phyloP scores from a whole-genome alignment of 1,139 yeast species.

The Saccharomyces hybrid region DNA sequence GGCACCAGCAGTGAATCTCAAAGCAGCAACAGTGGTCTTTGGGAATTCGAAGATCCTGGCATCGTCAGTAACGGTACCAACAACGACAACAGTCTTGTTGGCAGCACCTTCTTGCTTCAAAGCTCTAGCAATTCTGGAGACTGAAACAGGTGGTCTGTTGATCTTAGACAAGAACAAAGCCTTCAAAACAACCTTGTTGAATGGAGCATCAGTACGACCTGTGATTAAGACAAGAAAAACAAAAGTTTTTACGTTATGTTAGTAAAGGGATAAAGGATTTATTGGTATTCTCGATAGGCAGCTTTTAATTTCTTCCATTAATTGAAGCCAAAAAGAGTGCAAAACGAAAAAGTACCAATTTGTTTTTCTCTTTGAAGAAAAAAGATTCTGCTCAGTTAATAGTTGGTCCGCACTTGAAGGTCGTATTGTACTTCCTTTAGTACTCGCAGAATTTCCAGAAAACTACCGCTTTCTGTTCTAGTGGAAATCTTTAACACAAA shows the following conservation, averaged over 20 bases:
- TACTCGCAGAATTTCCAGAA: slow-evolving; percentile 50
- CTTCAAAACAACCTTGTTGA: slow-evolving; percentile 95
- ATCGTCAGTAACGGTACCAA: slow-evolving; percentile 99
- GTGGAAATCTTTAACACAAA: neutral
- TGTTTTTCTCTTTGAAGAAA: slow-evolving; percentile 3
- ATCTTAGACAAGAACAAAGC: slow-evolving; percentile 94
- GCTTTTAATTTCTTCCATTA: slow-evolving; percentile 9
- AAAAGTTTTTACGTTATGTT: slow-evolving; percentile 13
- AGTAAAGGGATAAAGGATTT: slow-evolving; percentile 12
- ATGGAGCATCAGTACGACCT: slow-evolving; percentile 98
- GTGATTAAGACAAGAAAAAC: slow-evolving; percentile 10
- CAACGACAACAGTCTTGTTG: slow-evolving; percentile 92
- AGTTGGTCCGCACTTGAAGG: slow-evolving; percentile 14
- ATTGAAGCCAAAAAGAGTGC: slow-evolving; percentile 2
- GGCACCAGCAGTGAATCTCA: slow-evolving; percentile 99
- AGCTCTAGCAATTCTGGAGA: slow-evolving; percentile 84
- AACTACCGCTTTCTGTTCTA: neutral
- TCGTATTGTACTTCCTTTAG: slow-evolving; percentile 23
- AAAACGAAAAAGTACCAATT: neutral
- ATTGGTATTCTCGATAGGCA: neutral
- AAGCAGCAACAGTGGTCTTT: slow-evolving; percentile 96
- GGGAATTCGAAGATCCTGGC: slow-evolving; percentile 90
- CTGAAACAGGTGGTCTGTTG: slow-evolving; percentile 99
- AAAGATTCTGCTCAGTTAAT: slow-evolving; percentile 28
- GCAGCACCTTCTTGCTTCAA: slow-evolving; percentile 78